Conservation (phyloP, 345 rosid genomes). For the Kandelia obovata region DNA sequence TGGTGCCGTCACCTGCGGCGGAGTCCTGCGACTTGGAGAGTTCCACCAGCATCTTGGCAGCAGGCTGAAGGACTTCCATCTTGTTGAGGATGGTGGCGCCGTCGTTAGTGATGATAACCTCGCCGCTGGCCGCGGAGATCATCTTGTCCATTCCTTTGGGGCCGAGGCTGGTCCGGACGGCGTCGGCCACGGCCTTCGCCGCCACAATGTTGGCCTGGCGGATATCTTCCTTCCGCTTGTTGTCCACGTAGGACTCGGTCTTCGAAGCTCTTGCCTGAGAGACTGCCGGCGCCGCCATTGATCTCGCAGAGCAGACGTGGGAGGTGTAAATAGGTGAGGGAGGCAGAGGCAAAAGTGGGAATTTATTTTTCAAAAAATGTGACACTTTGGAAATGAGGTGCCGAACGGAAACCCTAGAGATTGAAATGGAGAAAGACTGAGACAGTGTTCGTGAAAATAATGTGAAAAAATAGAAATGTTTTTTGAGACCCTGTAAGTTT, state of each 20-base stretch:
- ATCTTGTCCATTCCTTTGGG: constrained; percentile 99
- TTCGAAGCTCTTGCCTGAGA: constrained; percentile 55
- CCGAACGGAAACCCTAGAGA: too few relatives aligned
- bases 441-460: too few relatives aligned
- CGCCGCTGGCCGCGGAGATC: constrained; percentile 86
- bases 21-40: constrained; percentile 93
- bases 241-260: constrained; percentile 90
- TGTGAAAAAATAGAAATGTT: too few relatives aligned
- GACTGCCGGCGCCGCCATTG: constrained; percentile 44
- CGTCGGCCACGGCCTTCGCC: constrained; percentile 77
- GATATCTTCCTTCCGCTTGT: constrained; percentile 89
- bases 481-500: too few relatives aligned
- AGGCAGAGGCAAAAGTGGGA: not conserved
- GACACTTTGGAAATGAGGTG: not conserved
- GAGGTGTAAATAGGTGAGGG: not conserved
- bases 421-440: too few relatives aligned
- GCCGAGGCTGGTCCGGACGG: constrained; percentile 87
- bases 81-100: constrained; percentile 97
- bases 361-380: not conserved
- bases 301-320: constrained; percentile 20
- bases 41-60: constrained; percentile 96
- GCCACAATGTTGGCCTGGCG: constrained; percentile 82
- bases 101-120: constrained; percentile 94
- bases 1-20: constrained; percentile 95
- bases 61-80: constrained; percentile 96